Evolutionary conservation across 345 rosid genomes (phyloP).

Genomic region (Cardamine chenopodiifolia): DNA sequence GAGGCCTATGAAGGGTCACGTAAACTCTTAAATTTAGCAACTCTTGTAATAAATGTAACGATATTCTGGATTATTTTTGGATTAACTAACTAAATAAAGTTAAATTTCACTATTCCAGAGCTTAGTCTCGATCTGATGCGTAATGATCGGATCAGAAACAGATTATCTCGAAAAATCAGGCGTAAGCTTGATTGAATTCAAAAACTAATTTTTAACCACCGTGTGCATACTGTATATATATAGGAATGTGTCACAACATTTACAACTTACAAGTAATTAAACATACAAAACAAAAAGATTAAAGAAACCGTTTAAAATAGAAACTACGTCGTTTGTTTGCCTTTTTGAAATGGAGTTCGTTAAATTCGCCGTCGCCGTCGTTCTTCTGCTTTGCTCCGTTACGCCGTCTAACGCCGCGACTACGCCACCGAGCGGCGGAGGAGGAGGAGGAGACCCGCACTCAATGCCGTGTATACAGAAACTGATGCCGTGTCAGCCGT

Average conservation of each 20-base stretch:
- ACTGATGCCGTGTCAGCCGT: constrained; percentile 63
- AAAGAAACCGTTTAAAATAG: not conserved
- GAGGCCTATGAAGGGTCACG: not conserved
- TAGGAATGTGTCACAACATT: not conserved
- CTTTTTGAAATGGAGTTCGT: constrained; percentile 1
- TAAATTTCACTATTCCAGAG: constrained; percentile 13
- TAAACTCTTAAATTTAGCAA: constrained; percentile 11
- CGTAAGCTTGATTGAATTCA: not conserved
- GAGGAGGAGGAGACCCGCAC: constrained; percentile 23
- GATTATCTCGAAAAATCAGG: constrained; percentile 30
- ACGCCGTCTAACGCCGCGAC: constrained; percentile 8
- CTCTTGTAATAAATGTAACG: not conserved
- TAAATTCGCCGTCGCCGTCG: constrained; percentile 21
- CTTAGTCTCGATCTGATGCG: constrained; percentile 33
- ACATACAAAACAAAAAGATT: not conserved
- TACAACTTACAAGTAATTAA: not conserved
- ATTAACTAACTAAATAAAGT: not conserved
- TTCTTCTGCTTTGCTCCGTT: not conserved
- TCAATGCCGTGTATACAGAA: constrained; percentile 50
- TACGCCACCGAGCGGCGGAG: constrained; percentile 17
- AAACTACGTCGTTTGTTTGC: not conserved
- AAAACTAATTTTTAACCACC: not conserved
- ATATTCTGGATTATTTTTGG: not conserved
- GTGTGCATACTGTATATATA: constrained; percentile 1
- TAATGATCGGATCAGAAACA: constrained; percentile 20